Conservation (phyloP, 2,329 filamentous ascomycete species). For the Fusarium domesticum region DNA sequence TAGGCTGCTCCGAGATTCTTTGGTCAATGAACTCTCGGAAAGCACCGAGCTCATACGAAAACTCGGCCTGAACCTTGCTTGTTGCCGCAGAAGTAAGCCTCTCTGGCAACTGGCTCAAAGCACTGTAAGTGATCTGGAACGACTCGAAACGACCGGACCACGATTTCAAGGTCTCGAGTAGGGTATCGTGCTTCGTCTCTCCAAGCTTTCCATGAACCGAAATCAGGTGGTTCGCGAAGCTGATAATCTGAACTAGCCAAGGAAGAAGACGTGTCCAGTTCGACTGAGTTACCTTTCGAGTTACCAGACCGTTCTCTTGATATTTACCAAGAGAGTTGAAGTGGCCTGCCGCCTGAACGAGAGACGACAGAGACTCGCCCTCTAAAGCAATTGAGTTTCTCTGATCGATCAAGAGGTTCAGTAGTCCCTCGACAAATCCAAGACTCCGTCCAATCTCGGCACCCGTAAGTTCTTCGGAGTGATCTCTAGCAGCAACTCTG, state of each 20-base stretch:
- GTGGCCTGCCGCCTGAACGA: conserved; percentile 39
- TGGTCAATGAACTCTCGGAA: conserved; percentile 43
- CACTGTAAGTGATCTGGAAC: conserved; percentile 41
- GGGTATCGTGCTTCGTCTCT: conserved; percentile 43
- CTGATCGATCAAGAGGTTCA: conserved; percentile 64
- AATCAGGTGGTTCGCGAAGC: conserved; percentile 59
- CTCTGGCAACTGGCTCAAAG: conserved; percentile 48
- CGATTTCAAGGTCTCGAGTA: conserved; percentile 45
- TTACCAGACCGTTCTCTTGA: conserved; percentile 23
- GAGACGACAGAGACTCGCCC: conserved; percentile 36
- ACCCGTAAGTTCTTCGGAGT: conserved; percentile 80
- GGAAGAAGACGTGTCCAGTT: conserved; percentile 31
- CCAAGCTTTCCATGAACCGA: conserved; percentile 66
- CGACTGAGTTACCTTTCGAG: conserved; percentile 12
- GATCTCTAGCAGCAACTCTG: conserved; percentile 65
- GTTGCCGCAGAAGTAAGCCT: conserved; percentile 45
- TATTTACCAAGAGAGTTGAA: conserved; percentile 36
- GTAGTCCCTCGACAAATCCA: conserved; percentile 81
- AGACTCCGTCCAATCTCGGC: conserved; percentile 76
- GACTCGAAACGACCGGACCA: conserved; percentile 50
- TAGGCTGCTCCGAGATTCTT: conserved; percentile 44
- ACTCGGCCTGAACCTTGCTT: conserved; percentile 32
- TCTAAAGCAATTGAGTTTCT: conserved; percentile 47
- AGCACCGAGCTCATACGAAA: conserved; percentile 36
- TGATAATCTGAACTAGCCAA: conserved; percentile 71